Base-by-base conservation (phyloP, 345 rosid species). In the Tarenaya hassleriana region DNA sequence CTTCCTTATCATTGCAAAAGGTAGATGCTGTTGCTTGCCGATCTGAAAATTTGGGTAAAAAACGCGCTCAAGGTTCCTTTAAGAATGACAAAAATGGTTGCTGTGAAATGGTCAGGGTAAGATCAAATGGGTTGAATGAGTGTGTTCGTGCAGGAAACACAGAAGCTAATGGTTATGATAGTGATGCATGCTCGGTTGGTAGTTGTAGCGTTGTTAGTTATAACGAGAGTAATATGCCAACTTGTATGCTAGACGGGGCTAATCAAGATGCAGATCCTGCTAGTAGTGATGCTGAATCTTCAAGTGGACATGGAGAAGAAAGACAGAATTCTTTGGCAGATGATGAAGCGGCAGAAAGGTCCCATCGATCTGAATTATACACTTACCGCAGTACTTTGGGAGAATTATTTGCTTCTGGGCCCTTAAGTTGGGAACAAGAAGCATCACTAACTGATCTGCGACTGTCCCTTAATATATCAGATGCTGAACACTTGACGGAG, bases 351-450 rank as follows among this genome's bases (percentile, higher is more conserved):
- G 79, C 64, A 48, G 75, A n/a, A n/a, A n/a, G n/a, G n/a, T n/a
- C 75, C 32, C 86, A 80, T 74, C 76, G 73, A 53, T 56, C 76
- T 41, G 95, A 83, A 64, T 70, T 81, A 56, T 81, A 68, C 52
- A 83, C 86, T 17, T 83, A 77, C 58, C 73, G 75, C 13, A 58
- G 47, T 51, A 78, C 77, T 0, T 47, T 84, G 43, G 71, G 59
- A 68, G 82, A 76, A 20, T 59, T 84, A 61, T 72, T 73, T 62
- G 85, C 84, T 32, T 83, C 79, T 0, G 92, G 95, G 11, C 74
- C 94, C 12, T 40, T 87, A 37, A 79, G 65, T 63, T 84, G 94
- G 96, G 90, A 88, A 56, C 80, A 78, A 68, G 94, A 88, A 75
- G 66, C 76, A 45, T 64, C 81, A 61, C 72, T 84, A 69, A 84